A percentile compares a stretch with the other conserved stretches of the same genome.
phyloP scores from a whole-genome alignment of 2,329 filamentous ascomycete genomes.

The Phialophora chinensis region DNA sequence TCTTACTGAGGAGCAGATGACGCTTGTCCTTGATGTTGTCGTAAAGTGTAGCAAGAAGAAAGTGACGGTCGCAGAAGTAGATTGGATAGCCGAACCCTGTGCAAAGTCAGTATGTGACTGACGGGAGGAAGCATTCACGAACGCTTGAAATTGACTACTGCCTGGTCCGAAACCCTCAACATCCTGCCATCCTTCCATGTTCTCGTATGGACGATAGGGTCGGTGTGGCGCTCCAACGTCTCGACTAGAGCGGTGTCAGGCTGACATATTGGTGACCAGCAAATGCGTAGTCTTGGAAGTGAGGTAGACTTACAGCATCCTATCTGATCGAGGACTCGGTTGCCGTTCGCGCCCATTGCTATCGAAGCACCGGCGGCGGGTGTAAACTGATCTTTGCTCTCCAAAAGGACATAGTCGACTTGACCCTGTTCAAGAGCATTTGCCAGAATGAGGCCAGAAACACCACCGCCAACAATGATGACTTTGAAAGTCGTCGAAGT shows the following conservation, averaged over 20 bases:
- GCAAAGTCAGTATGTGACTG: not conserved
- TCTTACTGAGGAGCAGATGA: constrained; percentile 9
- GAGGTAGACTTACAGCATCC: constrained; percentile 7
- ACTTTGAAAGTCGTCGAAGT: constrained; percentile 13
- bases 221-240: not conserved
- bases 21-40: constrained; percentile 36
- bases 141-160: constrained; percentile 3
- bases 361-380: constrained; percentile 39
- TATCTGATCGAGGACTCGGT: constrained; percentile 8
- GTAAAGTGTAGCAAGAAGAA: constrained; percentile 40
- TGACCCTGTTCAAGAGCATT: constrained; percentile 31
- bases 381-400: constrained; percentile 35
- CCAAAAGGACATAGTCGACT: constrained; percentile 39
- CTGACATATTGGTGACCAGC: not conserved
- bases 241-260: not conserved
- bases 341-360: constrained; percentile 33
- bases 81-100: constrained; percentile 34
- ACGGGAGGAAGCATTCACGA: not conserved
- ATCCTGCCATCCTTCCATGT: constrained; percentile 5
- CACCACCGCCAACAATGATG: constrained; percentile 21
- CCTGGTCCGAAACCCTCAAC: not conserved
- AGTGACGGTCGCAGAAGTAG: constrained; percentile 40
- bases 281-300: not conserved
- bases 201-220: not conserved
- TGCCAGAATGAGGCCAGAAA: constrained; percentile 35